Base-by-base conservation (phyloP, 179 eudicot genomes). In the Actinidia arguta region DNA sequence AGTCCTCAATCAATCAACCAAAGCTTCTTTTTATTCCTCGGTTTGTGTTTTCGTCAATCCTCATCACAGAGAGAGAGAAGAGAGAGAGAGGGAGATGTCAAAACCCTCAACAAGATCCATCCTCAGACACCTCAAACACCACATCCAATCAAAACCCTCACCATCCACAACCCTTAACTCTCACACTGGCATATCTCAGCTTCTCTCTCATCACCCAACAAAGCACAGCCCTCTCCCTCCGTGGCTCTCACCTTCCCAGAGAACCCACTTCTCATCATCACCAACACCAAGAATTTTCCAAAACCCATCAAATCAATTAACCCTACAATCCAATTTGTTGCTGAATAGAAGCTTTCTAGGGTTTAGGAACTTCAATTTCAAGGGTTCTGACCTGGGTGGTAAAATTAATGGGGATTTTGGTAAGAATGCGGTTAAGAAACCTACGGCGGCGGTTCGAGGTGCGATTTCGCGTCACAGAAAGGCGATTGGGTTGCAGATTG, bases 401-500 rank as follows among this genome's bases (percentile, higher is more conserved):
- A 85, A 85, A 75, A 81, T 84, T 64, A 80, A 80, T 73, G 78
- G 80, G 31, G 80, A 70, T 80, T 85, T 86, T 70, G 92, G 83
- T 54, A 89, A 90, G 82, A 90, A 90, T 50, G 85, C 86, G 85
- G 88, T 88, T 67, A 88, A 92, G 25, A 90, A 89, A 71, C 98
- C 98, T 17, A 83, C 84, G 5, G 73, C 76, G 50, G 89, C 89
- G 31, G 86, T 90, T 12, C 69, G 73, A 69, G 83, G 85, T 61
- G 74, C 85, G n/a, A 55, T 92, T 75, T 88, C 87, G 48, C 84
- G 94, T 87, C 95, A 92, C 73, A 86, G 83, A 88, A 89, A 85
- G 71, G 99, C 94, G 7, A 87, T 89, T 54, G 92, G 91, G 73
- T 74, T 96, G 89, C 99, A 96, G 81, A 86, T 95, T 55, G 99